Evolutionary conservation across 2,329 filamentous ascomycete genomes (phyloP).

Genomic region (Alternaria angustiovoidea): DNA sequence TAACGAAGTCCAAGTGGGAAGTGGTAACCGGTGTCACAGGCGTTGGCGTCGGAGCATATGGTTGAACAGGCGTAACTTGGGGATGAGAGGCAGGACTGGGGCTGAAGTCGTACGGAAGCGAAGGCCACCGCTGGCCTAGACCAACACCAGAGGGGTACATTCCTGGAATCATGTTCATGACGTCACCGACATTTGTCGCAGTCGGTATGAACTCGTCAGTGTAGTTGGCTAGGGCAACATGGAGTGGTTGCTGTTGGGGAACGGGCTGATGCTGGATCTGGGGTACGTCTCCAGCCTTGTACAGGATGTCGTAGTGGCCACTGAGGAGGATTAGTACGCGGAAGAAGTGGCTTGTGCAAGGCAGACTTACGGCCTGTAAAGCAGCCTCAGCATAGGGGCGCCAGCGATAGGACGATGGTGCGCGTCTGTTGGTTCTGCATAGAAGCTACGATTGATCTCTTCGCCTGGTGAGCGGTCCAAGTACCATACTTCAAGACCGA

Average conservation of each 20-base stretch:
- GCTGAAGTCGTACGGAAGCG: constrained; percentile 48
- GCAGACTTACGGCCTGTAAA: constrained; percentile 68
- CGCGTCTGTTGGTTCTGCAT: constrained; percentile 62
- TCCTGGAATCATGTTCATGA: constrained; percentile 56
- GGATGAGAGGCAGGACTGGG: constrained; percentile 42
- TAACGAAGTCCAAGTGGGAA: constrained; percentile 46
- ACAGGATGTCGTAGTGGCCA: constrained; percentile 94
- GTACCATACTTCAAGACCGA: constrained; percentile 88
- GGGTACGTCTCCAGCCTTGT: constrained; percentile 68
- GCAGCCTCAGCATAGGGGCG: constrained; percentile 72
- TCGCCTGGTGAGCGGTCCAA: constrained; percentile 84
- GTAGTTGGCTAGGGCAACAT: constrained; percentile 49
- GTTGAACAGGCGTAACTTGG: constrained; percentile 44
- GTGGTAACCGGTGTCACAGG: constrained; percentile 38
- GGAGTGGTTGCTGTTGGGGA: constrained; percentile 40
- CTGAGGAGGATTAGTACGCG: constrained; percentile 49
- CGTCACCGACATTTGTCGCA: constrained; percentile 41
- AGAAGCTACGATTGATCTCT: constrained; percentile 73
- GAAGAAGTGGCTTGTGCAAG: background rate
- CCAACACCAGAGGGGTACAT: constrained; percentile 50
- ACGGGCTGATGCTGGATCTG: constrained; percentile 37
- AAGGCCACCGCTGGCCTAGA: constrained; percentile 44
- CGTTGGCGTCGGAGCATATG: constrained; percentile 42
- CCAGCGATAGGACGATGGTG: constrained; percentile 53
- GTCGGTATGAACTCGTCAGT: constrained; percentile 53